Base-by-base conservation (phyloP, 75 land plant genomes). In the Pinus taeda region DNA sequence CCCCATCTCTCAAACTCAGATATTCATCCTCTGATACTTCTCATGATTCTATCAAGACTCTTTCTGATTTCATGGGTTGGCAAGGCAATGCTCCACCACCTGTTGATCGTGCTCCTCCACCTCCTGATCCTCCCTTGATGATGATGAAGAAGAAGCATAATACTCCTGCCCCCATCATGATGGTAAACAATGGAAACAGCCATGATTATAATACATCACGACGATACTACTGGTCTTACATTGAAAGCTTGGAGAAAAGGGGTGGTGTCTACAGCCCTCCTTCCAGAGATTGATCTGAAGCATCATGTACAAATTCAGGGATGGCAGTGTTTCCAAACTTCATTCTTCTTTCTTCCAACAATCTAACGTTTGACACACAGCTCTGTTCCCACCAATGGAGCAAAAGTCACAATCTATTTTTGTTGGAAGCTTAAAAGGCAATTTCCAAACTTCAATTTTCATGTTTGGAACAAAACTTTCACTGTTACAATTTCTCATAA, bases 51-150 rank as follows among this genome's bases (percentile, higher is more conserved):
- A 60, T 20, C 62, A 60, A 60, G 22, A 60, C 62, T 18, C 62
- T 60, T 1, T 60, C 62, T 22, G 62, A 60, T 60, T 60, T 60
- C 62, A 60, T 60, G 20, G 62, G 62, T 22, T 60, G 62, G 62
- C 62, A 60, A 0, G 20, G 21, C 21, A 18, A 60, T 22, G 22
- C 21, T 5, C 62, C 20, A 18, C 62, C 21, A 21, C n/a, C 20
- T 22, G 22, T 60, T 9, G 22, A 18, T 60, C 2, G 22, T 20
- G 6, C 20, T 22, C 62, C 62, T 22, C 20, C 62, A 20, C n/a
- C 62, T 60, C 62, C 62, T 60, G 21, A 60, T 20, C 62, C 62
- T 60, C 62, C 62, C 0, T 22, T 18, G 21, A 60, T 60, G 62
- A 60, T 20, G 62, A 60, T 9, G 8, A 20, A 60, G 62, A 20